phyloP scores from a whole-genome alignment of 2,329 filamentous ascomycete species.

The Aspergillus caelatus region DNA sequence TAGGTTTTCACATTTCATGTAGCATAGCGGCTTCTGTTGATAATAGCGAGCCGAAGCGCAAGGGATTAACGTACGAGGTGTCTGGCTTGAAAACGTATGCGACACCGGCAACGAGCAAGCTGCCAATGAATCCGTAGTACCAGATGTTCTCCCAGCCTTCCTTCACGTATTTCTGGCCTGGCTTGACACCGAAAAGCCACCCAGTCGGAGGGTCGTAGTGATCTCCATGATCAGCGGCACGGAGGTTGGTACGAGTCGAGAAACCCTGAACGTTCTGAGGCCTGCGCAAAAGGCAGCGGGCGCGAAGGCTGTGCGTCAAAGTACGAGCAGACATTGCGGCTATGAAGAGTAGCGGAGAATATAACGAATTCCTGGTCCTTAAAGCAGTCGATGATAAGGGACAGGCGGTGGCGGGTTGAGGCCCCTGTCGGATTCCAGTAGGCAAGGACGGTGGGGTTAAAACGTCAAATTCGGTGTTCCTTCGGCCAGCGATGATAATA shows the following conservation, averaged over 20 bases:
- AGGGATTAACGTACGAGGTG: constrained; percentile 76
- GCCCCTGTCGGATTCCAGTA: constrained; percentile 20
- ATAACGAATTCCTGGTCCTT: constrained; percentile 13
- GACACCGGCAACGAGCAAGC: constrained; percentile 71
- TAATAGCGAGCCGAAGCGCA: constrained; percentile 1
- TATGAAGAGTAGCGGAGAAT: constrained; percentile 19
- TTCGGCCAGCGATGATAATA: constrained; percentile 16
- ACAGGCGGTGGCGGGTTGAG: constrained; percentile 23
- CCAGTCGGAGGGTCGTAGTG: constrained; percentile 89
- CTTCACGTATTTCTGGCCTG: constrained; percentile 91
- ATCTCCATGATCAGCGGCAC: constrained; percentile 62
- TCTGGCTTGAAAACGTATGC: constrained; percentile 97
- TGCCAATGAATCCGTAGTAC: constrained; percentile 82
- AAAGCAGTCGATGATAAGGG: constrained; percentile 13
- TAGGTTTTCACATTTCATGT: background rate
- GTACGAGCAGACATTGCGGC: constrained; percentile 43
- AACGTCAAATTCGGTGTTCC: constrained; percentile 5
- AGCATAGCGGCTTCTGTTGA: background rate
- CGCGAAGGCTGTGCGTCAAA: constrained; percentile 42
- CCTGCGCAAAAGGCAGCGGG: constrained; percentile 41
- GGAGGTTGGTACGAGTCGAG: constrained; percentile 43
- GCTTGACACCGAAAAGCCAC: constrained; percentile 92
- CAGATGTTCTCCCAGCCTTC: constrained; percentile 94
- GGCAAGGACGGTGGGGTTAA: constrained; percentile 16
- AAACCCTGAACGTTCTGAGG: constrained; percentile 42